Percentiles rank a stretch among this genome's conserved stretches.
phyloP scores from a whole-genome alignment of 1,284 basidiomycete species.

The Fomes fomentarius region DNA sequence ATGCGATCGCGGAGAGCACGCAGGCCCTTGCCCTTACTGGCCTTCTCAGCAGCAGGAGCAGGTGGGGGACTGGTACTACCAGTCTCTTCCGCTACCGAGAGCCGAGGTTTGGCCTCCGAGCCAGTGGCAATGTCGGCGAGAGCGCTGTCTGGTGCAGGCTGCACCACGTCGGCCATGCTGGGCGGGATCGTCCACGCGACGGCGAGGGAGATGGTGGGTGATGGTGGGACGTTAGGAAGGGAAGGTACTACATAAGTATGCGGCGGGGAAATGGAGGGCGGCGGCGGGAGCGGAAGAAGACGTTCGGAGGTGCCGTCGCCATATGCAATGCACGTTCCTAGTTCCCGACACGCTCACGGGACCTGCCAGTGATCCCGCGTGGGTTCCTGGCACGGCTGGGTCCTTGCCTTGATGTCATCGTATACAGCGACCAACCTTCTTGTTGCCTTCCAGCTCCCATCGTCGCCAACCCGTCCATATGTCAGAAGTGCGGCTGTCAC shows the following conservation, averaged over 20 bases:
- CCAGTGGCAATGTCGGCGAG: background rate
- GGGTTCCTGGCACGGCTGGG: background rate
- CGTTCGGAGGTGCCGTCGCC: background rate
- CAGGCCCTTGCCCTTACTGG: constrained; percentile 16
- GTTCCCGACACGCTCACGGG: constrained; percentile 4
- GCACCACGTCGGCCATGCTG: constrained; percentile 9
- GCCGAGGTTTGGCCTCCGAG: background rate
- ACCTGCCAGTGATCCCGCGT: background rate
- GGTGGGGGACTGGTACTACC: background rate
- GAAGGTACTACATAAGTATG: background rate
- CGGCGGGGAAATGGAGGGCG: background rate
- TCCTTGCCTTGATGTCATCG: background rate
- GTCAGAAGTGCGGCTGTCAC: no score
- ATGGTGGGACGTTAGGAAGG: background rate
- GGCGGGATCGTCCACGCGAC: constrained; percentile 3
- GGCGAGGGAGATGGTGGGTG: background rate
- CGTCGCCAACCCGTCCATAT: background rate
- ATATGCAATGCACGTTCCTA: background rate
- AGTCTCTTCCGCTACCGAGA: background rate
- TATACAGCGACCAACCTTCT: background rate
- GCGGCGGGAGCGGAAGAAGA: constrained; percentile 4
- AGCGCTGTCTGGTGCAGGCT: background rate
- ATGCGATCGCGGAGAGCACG: constrained; percentile 20
- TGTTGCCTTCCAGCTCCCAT: background rate
- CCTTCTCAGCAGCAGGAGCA: constrained; percentile 6